These are phyloP conservation scores for Terfezia claveryi DNA, from an alignment of 495 filamentous ascomycete genomes.

Conservation along the genomic window DNA sequence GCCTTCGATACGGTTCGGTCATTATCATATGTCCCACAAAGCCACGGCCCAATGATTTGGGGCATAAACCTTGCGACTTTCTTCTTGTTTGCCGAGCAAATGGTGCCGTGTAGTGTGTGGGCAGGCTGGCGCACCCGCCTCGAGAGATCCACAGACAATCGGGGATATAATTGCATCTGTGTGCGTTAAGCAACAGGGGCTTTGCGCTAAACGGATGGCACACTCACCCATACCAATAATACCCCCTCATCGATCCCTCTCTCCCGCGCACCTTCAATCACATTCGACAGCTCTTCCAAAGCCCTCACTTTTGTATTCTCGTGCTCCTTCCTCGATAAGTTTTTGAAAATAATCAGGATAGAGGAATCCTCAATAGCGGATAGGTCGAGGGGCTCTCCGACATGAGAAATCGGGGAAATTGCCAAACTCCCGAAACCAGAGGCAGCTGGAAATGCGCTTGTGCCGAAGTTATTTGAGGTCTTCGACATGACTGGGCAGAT, in stretches of 20 bases:
- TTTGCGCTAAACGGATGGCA: not conserved
- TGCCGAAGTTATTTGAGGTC: no score
- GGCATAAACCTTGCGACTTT: conserved; percentile 57
- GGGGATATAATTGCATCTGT: conserved; percentile 67
- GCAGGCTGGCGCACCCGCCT: conserved; percentile 70
- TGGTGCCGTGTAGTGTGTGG: conserved; percentile 48
- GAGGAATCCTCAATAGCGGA: conserved; percentile 54
- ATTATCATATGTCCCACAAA: conserved; percentile 66
- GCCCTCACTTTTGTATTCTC: conserved; percentile 83
- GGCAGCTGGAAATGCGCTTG: not conserved
- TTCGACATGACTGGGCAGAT: no score
- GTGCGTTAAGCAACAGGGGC: not conserved
- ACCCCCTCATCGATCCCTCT: conserved; percentile 31
- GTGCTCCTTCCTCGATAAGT: conserved; percentile 65
- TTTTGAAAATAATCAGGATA: conserved; percentile 73
- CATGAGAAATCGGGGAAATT: conserved; percentile 43
- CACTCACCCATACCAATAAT: conserved; percentile 68
- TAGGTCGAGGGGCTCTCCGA: conserved; percentile 66
- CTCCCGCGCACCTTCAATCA: conserved; percentile 37
- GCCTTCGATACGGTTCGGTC: conserved; percentile 51
- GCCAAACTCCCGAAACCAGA: not conserved
- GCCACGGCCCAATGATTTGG: conserved; percentile 61
- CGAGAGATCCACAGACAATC: conserved; percentile 67
- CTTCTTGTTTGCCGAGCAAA: conserved; percentile 52
- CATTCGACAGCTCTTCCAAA: conserved; percentile 56